phyloP scores from a whole-genome alignment of 305 asterid genomes.

The Fraxinus dipetala region DNA sequence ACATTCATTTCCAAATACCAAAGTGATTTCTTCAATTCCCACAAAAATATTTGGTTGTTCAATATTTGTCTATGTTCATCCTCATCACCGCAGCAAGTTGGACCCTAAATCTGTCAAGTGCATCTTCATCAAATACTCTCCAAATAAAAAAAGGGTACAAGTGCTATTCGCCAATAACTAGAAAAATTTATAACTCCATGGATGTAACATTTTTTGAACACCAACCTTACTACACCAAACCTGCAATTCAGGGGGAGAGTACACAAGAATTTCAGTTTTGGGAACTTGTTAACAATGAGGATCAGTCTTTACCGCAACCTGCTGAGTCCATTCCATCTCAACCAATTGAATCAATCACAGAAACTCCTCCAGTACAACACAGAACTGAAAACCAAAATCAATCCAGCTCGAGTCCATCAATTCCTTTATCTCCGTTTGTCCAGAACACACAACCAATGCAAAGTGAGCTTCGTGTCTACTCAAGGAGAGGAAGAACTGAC shows the following conservation, averaged over 20 bases:
- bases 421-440: background rate
- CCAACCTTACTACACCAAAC: background rate
- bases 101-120: too few relatives aligned
- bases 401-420: background rate
- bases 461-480: background rate
- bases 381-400: background rate
- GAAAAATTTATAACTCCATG: background rate
- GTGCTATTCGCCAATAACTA: background rate
- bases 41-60: background rate
- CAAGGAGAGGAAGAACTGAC: background rate
- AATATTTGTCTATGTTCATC: background rate
- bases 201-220: background rate
- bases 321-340: background rate
- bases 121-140: background rate
- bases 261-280: background rate
- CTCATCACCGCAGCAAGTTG: background rate
- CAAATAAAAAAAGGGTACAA: background rate
- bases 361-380: background rate
- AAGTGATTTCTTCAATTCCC: background rate
- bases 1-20: background rate
- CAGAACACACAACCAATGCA: background rate
- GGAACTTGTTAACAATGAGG: background rate
- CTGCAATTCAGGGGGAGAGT: background rate
- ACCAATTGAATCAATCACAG: background rate
- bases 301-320: background rate